phyloP scores from a whole-genome alignment of 129 eudicot species.

The Artemisia annua region DNA sequence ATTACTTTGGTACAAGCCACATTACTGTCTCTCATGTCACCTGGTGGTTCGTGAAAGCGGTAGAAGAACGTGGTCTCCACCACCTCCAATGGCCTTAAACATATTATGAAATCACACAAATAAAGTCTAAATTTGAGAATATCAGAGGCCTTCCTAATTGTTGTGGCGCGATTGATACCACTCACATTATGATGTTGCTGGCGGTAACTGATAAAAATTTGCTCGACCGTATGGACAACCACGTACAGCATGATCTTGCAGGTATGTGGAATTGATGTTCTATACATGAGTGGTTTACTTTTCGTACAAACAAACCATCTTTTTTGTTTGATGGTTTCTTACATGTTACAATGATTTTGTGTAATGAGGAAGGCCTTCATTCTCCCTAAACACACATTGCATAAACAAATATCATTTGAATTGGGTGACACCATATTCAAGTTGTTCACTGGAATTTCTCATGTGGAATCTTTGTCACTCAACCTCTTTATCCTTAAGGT shows the following conservation, averaged over 20 bases:
- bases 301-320: background rate
- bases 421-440: background rate
- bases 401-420: too few relatives aligned
- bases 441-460: background rate
- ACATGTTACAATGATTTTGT: too few relatives aligned
- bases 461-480: too few relatives aligned
- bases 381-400: too few relatives aligned
- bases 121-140: conserved; percentile 33
- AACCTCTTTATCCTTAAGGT: too few relatives aligned
- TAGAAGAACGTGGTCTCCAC: conserved; percentile 62
- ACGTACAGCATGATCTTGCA: conserved; percentile 88
- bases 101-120: conserved; percentile 41
- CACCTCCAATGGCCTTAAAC: conserved; percentile 82
- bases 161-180: too few relatives aligned
- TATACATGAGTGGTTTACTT: background rate
- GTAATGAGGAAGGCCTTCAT: too few relatives aligned
- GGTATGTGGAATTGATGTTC: conserved; percentile 29
- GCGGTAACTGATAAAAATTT: conserved; percentile 50
- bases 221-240: conserved; percentile 59
- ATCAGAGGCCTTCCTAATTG: too few relatives aligned
- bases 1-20: conserved; percentile 67
- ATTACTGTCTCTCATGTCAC: conserved; percentile 87
- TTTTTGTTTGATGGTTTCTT: too few relatives aligned
- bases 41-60: conserved; percentile 82
- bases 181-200: conserved; percentile 10